Percentiles rank a stretch among this genome's conserved stretches.
Conservation (phyloP, 2,329 filamentous ascomycete species). For the Aureobasidium lini region DNA sequence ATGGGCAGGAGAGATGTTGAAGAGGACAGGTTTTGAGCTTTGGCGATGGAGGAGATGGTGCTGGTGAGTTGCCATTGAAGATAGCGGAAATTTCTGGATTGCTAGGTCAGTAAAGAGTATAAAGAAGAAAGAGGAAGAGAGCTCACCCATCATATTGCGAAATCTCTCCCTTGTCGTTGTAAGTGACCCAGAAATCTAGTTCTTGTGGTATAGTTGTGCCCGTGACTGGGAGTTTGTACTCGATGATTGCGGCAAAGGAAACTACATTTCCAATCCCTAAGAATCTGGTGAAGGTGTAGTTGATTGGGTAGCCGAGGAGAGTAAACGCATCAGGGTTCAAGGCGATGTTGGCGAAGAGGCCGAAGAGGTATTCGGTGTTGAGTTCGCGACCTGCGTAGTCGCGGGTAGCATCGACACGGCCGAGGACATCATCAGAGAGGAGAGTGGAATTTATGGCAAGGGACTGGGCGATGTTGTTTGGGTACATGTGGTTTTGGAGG, state of each 20-base stretch:
- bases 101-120: not conserved
- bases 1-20: not conserved
- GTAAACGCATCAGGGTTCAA: not conserved
- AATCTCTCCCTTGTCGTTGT: not conserved
- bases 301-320: not conserved
- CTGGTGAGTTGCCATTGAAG: not conserved
- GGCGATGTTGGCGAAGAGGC: not conserved
- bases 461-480: not conserved
- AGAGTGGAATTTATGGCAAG: not conserved
- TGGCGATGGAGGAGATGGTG: not conserved
- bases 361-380: constrained; percentile 4
- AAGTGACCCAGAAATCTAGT: not conserved
- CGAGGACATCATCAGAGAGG: not conserved
- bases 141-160: constrained; percentile 4
- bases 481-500: constrained; percentile 2
- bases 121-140: not conserved
- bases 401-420: not conserved
- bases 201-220: not conserved
- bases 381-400: not conserved
- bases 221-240: not conserved
- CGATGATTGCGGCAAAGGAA: not conserved
- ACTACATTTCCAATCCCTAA: not conserved
- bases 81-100: not conserved
- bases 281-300: not conserved
- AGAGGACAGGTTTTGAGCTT: not conserved